Percentiles rank a stretch among this genome's conserved stretches.
These are phyloP conservation scores for Candida ortonii DNA, from an alignment of 805 yeast genomes.

Conservation along the genomic window DNA sequence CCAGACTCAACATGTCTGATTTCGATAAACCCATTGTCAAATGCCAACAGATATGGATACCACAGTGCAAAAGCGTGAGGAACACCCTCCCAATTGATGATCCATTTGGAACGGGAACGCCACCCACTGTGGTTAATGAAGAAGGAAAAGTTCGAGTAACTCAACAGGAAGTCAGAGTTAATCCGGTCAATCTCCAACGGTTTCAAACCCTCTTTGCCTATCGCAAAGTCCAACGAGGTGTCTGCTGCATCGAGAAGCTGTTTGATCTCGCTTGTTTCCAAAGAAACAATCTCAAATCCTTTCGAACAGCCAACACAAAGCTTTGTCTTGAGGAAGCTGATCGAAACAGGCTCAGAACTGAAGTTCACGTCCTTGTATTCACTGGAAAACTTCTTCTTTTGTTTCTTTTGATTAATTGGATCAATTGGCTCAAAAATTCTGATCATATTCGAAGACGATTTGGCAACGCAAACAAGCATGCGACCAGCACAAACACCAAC, in stretches of 20 bases:
- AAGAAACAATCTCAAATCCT: slow-evolving; percentile 92
- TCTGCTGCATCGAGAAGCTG: slow-evolving; percentile 96
- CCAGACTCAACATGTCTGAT: slow-evolving; percentile 88
- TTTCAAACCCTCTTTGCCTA: slow-evolving; percentile 72
- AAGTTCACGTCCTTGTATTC: slow-evolving; percentile 75
- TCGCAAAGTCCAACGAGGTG: slow-evolving; percentile 92
- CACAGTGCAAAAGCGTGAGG: slow-evolving; percentile 91
- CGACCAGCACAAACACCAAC: slow-evolving; percentile 91
- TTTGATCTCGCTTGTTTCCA: slow-evolving; percentile 82
- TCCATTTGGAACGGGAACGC: slow-evolving; percentile 92
- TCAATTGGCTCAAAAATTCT: slow-evolving; percentile 87
- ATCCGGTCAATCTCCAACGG: slow-evolving; percentile 91
- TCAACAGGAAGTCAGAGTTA: slow-evolving; percentile 81
- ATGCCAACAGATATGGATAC: slow-evolving; percentile 90
- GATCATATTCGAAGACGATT: slow-evolving; percentile 72
- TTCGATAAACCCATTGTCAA: slow-evolving; percentile 87
- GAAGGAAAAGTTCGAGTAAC: slow-evolving; percentile 91
- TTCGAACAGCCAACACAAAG: slow-evolving; percentile 94
- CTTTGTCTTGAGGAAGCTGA: slow-evolving; percentile 83
- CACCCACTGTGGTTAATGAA: slow-evolving; percentile 94
- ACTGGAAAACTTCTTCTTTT: slow-evolving; percentile 67
- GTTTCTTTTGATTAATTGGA: slow-evolving; percentile 57
- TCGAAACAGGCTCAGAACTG: slow-evolving; percentile 85
- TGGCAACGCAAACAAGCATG: slow-evolving; percentile 85
- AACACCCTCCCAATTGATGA: slow-evolving; percentile 93